phyloP scores from a whole-genome alignment of 768 basidiomycete species.

The Boletus tomentosulus region DNA sequence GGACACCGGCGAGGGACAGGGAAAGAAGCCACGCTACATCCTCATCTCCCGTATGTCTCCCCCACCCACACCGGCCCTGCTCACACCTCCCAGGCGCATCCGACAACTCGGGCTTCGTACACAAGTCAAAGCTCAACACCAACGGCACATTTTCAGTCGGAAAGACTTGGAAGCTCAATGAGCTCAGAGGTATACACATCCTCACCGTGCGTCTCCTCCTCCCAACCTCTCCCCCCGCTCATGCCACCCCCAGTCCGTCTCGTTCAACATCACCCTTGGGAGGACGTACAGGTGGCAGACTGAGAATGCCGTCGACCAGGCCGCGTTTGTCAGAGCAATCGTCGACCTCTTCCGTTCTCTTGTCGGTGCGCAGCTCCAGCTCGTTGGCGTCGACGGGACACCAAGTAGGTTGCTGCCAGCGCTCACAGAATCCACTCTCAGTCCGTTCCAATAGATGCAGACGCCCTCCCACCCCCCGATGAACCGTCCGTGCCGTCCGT shows the following conservation, averaged over 20 bases:
- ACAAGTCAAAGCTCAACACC: constrained; percentile 95
- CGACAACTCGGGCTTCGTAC: constrained; percentile 68
- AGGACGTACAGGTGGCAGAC: constrained; percentile 90
- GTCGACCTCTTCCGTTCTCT: constrained; percentile 57
- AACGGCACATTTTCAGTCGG: constrained; percentile 96
- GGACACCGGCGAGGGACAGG: constrained; percentile 69
- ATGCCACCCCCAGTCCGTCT: constrained; percentile 42
- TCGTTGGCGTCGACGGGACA: constrained; percentile 54
- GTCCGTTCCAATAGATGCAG: constrained; percentile 14
- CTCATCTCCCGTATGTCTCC: constrained; percentile 79
- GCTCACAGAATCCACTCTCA: constrained; percentile 1
- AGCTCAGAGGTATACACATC: constrained; percentile 79
- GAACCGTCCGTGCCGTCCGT: not conserved
- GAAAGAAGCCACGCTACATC: constrained; percentile 85
- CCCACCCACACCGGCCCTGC: not conserved
- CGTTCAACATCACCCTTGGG: constrained; percentile 82
- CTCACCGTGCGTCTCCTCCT: constrained; percentile 50
- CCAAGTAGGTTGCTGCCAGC: constrained; percentile 28
- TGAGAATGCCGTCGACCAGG: constrained; percentile 69
- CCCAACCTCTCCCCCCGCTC: constrained; percentile 15
- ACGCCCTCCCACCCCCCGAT: not conserved
- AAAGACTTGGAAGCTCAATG: constrained; percentile 88
- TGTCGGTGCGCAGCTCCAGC: constrained; percentile 45
- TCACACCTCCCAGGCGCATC: constrained; percentile 44
- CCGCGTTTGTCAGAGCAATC: constrained; percentile 61